Base-by-base conservation (phyloP, 768 basidiomycete genomes). In the Tulasnella sp. region DNA sequence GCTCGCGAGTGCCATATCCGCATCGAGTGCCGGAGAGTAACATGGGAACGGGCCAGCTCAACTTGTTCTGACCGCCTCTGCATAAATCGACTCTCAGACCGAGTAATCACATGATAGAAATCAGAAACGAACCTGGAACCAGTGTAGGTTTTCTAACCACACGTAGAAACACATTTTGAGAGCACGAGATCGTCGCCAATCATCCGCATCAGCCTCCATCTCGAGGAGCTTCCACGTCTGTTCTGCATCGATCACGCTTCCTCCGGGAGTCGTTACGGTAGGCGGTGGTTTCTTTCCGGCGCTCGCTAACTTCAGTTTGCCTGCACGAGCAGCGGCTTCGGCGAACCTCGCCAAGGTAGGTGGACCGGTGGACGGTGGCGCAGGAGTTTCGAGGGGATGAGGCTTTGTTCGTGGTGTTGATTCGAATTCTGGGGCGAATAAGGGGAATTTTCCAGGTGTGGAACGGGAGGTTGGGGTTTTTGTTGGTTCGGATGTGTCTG, bases 1-100 rank as follows among this genome's bases (percentile, higher is more conserved):
- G 81, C 78, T 12, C 78, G 78, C 70, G 81, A 80, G 71, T 83
- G 84, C 93, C 93, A 94, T 14, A 81, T 83, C 69, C 87, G 85
- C 29, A 94, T 77, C 63, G 80, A 81, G 16, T 84, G 79, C 17
- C 87, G 87, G 19, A 91, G 79, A 52, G 90, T 77, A 73, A 91
- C 83, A 74, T 84, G 84, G 74, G 90, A 86, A 69, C 90, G 84
- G 35, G 92, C 93, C 72, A 87, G 82, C 36, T 81, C 82, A 66
- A 94, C 86, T 78, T 94, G 90, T 71, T 83, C 79, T 74, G 85
- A 81, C 14, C 90, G 92, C n/a, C 85, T 87, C 92, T 95, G 72
- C 73, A 86, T 67, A 76, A 73, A 75, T 67, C 62, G 69, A 74
- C 73, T 66, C 67, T 73, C 76, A 69, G 74, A 41, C 74, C 47